A percentile compares a stretch with the other conserved stretches of the same genome.
Conservation (phyloP, 495 filamentous ascomycete species). For the Entonaema liquescens region DNA sequence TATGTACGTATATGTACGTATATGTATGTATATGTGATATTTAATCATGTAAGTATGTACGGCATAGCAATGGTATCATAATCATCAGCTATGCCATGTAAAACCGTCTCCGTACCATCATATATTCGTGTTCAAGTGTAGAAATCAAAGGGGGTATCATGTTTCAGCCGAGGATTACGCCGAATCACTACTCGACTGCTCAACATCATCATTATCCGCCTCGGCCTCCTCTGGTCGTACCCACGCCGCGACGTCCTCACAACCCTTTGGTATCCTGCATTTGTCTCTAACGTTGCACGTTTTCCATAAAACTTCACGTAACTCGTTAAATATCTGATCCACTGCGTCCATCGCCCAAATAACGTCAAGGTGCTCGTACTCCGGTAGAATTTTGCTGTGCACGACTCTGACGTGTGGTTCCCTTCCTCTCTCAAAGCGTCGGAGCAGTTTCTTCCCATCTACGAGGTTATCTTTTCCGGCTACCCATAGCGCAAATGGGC, state of each 20-base stretch:
- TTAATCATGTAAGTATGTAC: conserved; percentile 5
- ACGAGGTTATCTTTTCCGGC: conserved; percentile 83
- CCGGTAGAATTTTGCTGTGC: conserved; percentile 83
- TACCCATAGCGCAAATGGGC: conserved; percentile 91
- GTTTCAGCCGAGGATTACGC: conserved; percentile 22
- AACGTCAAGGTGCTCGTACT: conserved; percentile 95
- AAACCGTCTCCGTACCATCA: not conserved
- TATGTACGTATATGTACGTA: not conserved
- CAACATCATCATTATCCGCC: conserved; percentile 20
- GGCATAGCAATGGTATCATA: conserved; percentile 2
- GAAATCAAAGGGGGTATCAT: conserved; percentile 33
- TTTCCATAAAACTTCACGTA: conserved; percentile 85
- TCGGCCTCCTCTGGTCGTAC: conserved; percentile 22
- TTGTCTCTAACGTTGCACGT: conserved; percentile 62
- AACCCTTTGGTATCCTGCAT: conserved; percentile 72
- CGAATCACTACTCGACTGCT: conserved; percentile 49
- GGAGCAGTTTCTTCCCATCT: conserved; percentile 78
- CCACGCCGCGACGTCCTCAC: conserved; percentile 60
- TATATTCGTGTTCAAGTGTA: conserved; percentile 1
- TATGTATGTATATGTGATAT: not conserved
- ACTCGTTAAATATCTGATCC: conserved; percentile 83
- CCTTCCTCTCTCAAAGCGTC: conserved; percentile 75
- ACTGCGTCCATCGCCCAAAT: conserved; percentile 93
- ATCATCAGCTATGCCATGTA: conserved; percentile 4
- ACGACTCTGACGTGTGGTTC: conserved; percentile 87